phyloP scores from a whole-genome alignment of 345 rosid species.

The Hibiscus mutabilis region DNA sequence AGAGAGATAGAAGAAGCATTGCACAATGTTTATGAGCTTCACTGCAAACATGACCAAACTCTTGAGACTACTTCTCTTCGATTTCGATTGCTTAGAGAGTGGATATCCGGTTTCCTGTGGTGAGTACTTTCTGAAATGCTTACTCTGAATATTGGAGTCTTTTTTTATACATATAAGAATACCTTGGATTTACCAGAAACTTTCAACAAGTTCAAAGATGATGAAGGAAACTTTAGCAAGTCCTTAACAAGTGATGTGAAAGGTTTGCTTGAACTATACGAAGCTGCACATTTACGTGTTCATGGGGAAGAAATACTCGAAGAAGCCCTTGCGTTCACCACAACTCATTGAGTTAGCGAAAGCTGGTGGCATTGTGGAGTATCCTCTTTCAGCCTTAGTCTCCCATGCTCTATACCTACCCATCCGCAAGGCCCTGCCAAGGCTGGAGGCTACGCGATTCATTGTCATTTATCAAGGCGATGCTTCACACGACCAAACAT shows the following conservation, averaged over 20 bases:
- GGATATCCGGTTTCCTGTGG: slow-evolving; percentile 7
- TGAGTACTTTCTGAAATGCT: not conserved
- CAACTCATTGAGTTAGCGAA: not conserved
- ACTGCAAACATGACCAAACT: not conserved
- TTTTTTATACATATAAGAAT: no score
- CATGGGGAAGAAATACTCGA: slow-evolving; percentile 8
- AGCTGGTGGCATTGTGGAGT: not conserved
- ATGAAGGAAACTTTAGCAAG: slow-evolving; percentile 11
- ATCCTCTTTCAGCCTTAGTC: not conserved
- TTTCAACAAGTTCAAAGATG: slow-evolving; percentile 24
- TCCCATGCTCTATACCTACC: not conserved
- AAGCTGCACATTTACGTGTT: slow-evolving; percentile 9
- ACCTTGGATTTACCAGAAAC: slow-evolving; percentile 13
- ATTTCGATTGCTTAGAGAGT: slow-evolving; percentile 25
- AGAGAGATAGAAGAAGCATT: slow-evolving; percentile 15
- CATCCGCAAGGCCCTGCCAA: not conserved
- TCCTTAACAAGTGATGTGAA: not conserved
- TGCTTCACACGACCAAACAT: not conserved
- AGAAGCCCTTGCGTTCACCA: slow-evolving; percentile 16
- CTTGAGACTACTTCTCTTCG: slow-evolving; percentile 3
- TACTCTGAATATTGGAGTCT: no score
- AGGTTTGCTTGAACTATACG: slow-evolving; percentile 17
- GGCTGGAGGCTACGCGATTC: not conserved
- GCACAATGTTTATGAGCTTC: not conserved
- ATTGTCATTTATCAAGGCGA: not conserved